phyloP scores from a whole-genome alignment of 345 rosid species.

The Brassica napus region Da-Ae NC_063435.1:4995501-4996000 shows the following conservation, averaged over 20 bases:
- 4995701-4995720: not conserved
- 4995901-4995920: not conserved
- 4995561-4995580: too few relatives aligned
- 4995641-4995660: too few relatives aligned
- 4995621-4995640: not conserved
- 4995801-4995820: conserved; percentile 62
- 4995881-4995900: not conserved
- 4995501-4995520: not conserved
- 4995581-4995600: too few relatives aligned
- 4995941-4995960: conserved; percentile 44
- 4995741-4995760: conserved; percentile 71
- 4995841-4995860: conserved; percentile 78
- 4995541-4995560: not conserved
- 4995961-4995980: conserved; percentile 67
- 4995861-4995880: not conserved
- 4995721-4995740: conserved; percentile 56
- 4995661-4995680: not conserved
- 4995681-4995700: not conserved
- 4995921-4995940: conserved; percentile 21
- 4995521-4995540: conserved; percentile 15
- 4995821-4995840: conserved; percentile 73
- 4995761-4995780: conserved; percentile 84
- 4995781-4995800: conserved; percentile 78
- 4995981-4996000: conserved; percentile 62
- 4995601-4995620: too few relatives aligned